Conservation (phyloP, 129 eudicot genomes). For the Ambrosia artemisiifolia region DNA sequence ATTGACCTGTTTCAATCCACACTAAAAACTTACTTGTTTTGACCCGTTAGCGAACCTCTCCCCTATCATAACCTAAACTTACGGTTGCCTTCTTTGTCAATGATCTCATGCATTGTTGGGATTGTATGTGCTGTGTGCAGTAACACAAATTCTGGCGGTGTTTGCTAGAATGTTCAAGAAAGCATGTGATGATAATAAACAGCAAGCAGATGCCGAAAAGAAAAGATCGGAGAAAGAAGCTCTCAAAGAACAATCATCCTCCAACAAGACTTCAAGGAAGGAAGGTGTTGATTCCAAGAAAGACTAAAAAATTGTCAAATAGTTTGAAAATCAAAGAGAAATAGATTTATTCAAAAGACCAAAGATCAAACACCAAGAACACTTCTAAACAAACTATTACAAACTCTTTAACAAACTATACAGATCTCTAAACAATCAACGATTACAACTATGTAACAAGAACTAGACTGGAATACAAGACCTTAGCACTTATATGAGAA, state of each 20-base stretch:
- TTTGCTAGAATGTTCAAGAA: conserved; percentile 88
- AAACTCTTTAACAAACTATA: no score
- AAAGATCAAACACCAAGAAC: no score
- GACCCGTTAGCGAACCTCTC: background rate
- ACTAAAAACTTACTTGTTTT: background rate
- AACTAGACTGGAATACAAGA: no score
- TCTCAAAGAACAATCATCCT: conserved; percentile 64
- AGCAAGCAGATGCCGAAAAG: conserved; percentile 88
- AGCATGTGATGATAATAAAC: conserved; percentile 83
- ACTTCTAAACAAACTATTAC: no score
- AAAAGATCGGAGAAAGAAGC: conserved; percentile 97
- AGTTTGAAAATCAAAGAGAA: no score
- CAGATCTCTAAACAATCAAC: no score
- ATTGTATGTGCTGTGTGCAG: conserved; percentile 57
- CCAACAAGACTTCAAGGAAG: conserved; percentile 34
- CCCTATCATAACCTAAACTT: background rate
- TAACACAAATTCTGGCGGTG: conserved; percentile 77
- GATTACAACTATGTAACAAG: no score
- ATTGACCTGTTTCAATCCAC: background rate
- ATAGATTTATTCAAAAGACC: no score
- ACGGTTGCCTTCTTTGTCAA: background rate
- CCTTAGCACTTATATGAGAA: no score
- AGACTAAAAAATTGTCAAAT: no score
- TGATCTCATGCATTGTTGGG: conserved; percentile 5
- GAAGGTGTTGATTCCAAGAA: conserved; percentile 46